These are phyloP conservation scores for Globisporangium orthogonon DNA, from an alignment of 352 stramenopile species.

Conservation along the genomic window DNA sequence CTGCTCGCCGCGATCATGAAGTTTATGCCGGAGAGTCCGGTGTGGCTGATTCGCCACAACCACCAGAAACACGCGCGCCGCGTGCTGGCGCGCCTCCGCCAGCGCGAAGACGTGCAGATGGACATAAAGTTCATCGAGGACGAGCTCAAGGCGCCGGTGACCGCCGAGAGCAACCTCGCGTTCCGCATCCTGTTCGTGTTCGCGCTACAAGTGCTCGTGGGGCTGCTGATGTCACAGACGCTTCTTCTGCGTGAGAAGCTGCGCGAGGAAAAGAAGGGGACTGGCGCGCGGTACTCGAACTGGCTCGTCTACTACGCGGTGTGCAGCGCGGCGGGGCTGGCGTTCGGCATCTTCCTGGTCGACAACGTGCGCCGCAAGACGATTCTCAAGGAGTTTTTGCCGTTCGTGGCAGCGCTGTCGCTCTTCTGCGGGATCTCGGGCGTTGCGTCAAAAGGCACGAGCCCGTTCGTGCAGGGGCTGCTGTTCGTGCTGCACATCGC, in stretches of 20 bases:
- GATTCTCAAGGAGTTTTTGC: slow-evolving; percentile 85
- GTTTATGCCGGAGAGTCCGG: slow-evolving; percentile 75
- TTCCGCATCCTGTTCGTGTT: slow-evolving; percentile 65
- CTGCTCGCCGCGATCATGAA: slow-evolving; percentile 45
- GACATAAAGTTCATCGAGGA: slow-evolving; percentile 51
- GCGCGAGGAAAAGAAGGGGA: slow-evolving; percentile 14
- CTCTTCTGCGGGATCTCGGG: slow-evolving; percentile 55
- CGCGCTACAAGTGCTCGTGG: slow-evolving; percentile 52
- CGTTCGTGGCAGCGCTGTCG: slow-evolving; percentile 56
- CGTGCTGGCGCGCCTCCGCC: slow-evolving; percentile 54
- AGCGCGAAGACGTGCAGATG: slow-evolving; percentile 59
- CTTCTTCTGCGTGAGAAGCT: slow-evolving; percentile 49
- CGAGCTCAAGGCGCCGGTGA: slow-evolving; percentile 42
- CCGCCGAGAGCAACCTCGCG: slow-evolving; percentile 35
- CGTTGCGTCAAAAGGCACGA: slow-evolving; percentile 24
- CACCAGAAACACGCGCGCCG: slow-evolving; percentile 44
- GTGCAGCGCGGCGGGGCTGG: slow-evolving; percentile 38
- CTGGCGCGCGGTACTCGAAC: slow-evolving; percentile 27
- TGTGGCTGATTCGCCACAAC: slow-evolving; percentile 61
- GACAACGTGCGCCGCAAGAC: slow-evolving; percentile 86
- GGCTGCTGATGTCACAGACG: slow-evolving; percentile 58
- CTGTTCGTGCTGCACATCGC: slow-evolving; percentile 62
- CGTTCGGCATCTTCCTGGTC: slow-evolving; percentile 73
- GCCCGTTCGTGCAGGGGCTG: slow-evolving; percentile 36
- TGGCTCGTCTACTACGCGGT: slow-evolving; percentile 54